Evolutionary conservation across 768 basidiomycete genomes (phyloP), one percentile per base, ranked within the genome.

Genomic region (Butyriboletus loyo): DNA sequence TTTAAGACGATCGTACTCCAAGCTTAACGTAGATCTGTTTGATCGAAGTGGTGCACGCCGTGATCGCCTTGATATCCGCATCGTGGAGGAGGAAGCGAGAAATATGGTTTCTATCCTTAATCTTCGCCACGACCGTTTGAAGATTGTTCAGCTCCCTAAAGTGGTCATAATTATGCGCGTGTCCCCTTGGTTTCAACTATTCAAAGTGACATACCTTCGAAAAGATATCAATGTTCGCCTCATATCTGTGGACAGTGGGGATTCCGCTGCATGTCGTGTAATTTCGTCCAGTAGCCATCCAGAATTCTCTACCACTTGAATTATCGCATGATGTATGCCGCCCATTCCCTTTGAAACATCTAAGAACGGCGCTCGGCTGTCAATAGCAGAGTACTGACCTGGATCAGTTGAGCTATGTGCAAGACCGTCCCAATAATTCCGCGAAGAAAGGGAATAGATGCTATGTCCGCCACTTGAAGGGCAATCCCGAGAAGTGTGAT

Each of bases 271-370:
- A 14, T 39, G 39, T 31, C 27, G 46, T 0, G 43, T 35, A 9
- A 59, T 62, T 19, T 50, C 56, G 0, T 62, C 38, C 8, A 61
- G 52, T 13, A 61, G 14, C 47, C 49, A 55, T 10, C 52, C 60
- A 24, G 60, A 54, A 17, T 31, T 22, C 32, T 62, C 56, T 7
- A 61, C 21, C 17, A 62, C 50, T 27, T 55, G 50, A 17, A 15
- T 21, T 14, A 55, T 59, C n/a, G 40, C 35, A 32, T 61, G 60
- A 30, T 61, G 60, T 5, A 39, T 31, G 4, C 60, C 60, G 0
- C 41, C 49, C 45, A 58, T 54, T 19, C 28, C 50, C 60, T 59
- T 36, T 7, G 3, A 46, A 50, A 13, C 2, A 0, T n/a, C 1
- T 59, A 1, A 62, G 50, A 31, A 19, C 3, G 5, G 1, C 14